Evolutionary conservation across 352 stramenopile genomes (phyloP), one percentile per base, ranked within the genome.

Genomic region (Hyaloperonospora brassicae): DNA sequence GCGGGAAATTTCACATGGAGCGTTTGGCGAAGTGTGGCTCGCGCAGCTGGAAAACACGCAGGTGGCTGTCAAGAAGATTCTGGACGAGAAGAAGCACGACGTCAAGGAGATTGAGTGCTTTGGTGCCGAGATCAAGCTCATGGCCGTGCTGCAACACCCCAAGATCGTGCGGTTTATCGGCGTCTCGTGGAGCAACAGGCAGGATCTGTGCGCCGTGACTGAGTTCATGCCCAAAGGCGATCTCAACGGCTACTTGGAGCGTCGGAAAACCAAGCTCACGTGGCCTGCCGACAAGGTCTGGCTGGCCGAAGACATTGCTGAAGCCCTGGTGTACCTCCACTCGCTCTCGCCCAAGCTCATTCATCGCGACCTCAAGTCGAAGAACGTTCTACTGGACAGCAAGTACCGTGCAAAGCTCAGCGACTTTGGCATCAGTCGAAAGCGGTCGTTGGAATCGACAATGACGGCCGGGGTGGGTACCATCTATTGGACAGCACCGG

Each of bases 361-460:
- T 63, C 81, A 91, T 58, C 78, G 80, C n/a, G 78, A 89, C 52
- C 66, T 90, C 55, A 90, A 90, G 66, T 89, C 78, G 21, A 84
- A 84, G 52, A 87, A 87, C 47, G 67, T 84, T 25, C 14, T 84
- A 25, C 47, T 84, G n/a, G 59, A 72, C 45, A 62, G 47, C 47
- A 55, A 68, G 27, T 68, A 66, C 56, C 68, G 72, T 42, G 76
- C 76, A 17, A 89, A 89, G 45, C 52, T 89, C 24, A 86, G 73
- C 44, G 73, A 87, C 57, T 87, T 87, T 52, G 77, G 79, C 24
- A 87, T 91, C 59, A 86, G 75, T 31, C 72, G 76, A 21, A 76
- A 91, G 43, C 74, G 79, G 1, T 86, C 74, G 2, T 60, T 86
- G 23, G 73, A 86, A 47, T 75, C 89, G 57, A 91, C 81, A 0